Percentiles rank a stretch among this genome's conserved stretches.
Evolutionary conservation across 2,329 filamentous ascomycete species (phyloP).

Genomic region (Aspergillus ochraceus): DNA sequence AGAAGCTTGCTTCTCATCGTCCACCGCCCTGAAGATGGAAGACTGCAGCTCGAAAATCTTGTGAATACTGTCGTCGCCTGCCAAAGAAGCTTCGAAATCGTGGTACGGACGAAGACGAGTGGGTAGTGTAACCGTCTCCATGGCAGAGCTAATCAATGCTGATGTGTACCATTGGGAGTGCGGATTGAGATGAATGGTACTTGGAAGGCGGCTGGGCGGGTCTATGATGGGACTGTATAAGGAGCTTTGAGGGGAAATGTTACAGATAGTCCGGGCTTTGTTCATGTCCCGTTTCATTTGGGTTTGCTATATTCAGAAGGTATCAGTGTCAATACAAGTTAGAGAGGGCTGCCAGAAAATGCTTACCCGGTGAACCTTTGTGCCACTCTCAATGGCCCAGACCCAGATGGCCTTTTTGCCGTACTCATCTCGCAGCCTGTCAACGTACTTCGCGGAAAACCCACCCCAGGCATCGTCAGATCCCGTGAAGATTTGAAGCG

Average conservation of each 20-base stretch:
- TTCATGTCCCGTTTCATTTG: constrained; percentile 69
- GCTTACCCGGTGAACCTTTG: constrained; percentile 55
- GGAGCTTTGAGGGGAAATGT: constrained; percentile 69
- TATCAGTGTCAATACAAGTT: background rate
- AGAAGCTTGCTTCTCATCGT: constrained; percentile 3
- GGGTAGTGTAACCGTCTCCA: constrained; percentile 78
- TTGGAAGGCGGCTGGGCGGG: constrained; percentile 57
- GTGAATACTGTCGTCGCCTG: constrained; percentile 66
- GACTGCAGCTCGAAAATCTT: constrained; percentile 74
- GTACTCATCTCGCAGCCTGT: constrained; percentile 83
- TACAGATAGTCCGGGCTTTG: constrained; percentile 68
- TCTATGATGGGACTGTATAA: constrained; percentile 74
- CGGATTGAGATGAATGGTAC: constrained; percentile 60
- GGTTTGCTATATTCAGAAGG: constrained; percentile 45
- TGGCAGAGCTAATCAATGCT: constrained; percentile 70
- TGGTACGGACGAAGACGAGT: constrained; percentile 54
- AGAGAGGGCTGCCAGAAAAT: background rate
- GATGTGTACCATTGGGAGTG: constrained; percentile 76
- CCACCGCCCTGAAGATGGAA: constrained; percentile 49
- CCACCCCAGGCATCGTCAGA: constrained; percentile 81
- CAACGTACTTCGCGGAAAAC: constrained; percentile 70
- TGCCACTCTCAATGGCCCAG: constrained; percentile 74
- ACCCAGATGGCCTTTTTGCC: constrained; percentile 84
- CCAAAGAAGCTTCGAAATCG: constrained; percentile 50
- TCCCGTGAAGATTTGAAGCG: constrained; percentile 72